Percentiles rank a stretch among this genome's conserved stretches.
These are phyloP conservation scores for Grosmannia serpens DNA, from an alignment of 2,329 filamentous ascomycete species.

Conservation along the genomic window DNA sequence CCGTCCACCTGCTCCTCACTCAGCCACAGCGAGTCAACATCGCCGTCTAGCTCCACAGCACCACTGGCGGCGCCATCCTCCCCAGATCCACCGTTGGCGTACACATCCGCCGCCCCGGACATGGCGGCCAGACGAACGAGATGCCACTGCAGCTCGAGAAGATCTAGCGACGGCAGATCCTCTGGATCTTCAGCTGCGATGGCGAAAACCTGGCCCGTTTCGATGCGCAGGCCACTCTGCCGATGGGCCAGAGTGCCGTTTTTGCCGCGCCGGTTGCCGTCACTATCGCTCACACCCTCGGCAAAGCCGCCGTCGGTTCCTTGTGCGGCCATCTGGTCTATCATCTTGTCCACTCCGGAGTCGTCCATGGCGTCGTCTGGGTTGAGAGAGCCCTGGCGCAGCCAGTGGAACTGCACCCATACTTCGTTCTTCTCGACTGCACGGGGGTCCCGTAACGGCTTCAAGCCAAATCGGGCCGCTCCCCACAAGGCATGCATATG, in stretches of 20 bases:
- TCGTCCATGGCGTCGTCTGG: background rate
- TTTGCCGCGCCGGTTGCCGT: background rate
- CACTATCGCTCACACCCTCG: background rate
- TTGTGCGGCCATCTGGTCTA: slow-evolving; percentile 5
- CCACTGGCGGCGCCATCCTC: background rate
- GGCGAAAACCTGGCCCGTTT: slow-evolving; percentile 3
- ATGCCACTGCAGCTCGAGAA: slow-evolving; percentile 3
- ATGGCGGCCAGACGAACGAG: background rate
- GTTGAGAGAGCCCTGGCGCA: background rate
- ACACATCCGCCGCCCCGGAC: background rate
- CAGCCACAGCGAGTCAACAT: background rate
- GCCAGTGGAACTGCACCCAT: slow-evolving; percentile 3
- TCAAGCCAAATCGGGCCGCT: background rate
- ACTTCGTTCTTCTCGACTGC: background rate
- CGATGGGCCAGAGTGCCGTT: slow-evolving; percentile 1
- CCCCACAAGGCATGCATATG: slow-evolving; percentile 2
- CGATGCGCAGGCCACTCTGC: background rate
- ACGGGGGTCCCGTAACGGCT: background rate
- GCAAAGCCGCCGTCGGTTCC: background rate
- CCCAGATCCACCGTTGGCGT: background rate
- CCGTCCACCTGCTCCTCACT: background rate
- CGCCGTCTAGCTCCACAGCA: background rate
- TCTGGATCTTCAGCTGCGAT: slow-evolving; percentile 1
- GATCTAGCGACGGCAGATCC: background rate
- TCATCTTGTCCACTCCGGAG: background rate